These are phyloP conservation scores for Pythium rhizo-oryzae DNA, from an alignment of 352 stramenopile genomes.

Conservation along the genomic window DNA sequence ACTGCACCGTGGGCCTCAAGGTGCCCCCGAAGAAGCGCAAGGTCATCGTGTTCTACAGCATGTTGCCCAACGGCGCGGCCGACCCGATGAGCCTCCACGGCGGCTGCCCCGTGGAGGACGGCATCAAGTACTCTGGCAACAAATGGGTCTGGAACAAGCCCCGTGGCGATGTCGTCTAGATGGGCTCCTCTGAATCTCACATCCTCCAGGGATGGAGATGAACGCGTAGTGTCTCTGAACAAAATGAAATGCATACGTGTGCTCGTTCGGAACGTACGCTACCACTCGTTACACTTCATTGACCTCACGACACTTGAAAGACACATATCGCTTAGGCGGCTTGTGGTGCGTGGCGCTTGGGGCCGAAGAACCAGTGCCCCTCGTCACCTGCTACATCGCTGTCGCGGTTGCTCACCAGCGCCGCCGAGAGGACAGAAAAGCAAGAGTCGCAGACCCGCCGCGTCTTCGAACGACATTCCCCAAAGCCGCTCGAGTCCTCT, in stretches of 20 bases:
- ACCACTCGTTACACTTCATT: neutral
- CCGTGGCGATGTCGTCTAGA: neutral
- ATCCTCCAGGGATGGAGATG: neutral
- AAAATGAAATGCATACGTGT: neutral
- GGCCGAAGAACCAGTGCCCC: neutral
- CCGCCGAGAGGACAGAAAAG: neutral
- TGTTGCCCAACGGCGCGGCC: conserved; percentile 58
- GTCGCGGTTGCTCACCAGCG: neutral
- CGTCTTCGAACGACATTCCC: neutral
- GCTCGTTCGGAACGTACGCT: neutral
- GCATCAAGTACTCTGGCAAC: conserved; percentile 76
- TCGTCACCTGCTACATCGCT: neutral
- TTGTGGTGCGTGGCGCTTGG: neutral
- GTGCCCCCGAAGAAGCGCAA: conserved; percentile 72
- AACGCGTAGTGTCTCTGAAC: neutral
- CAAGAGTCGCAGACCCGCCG: neutral
- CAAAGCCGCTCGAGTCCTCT: neutral
- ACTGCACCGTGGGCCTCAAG: conserved; percentile 60
- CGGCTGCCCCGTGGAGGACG: conserved; percentile 69
- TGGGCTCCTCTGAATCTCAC: too few relatives aligned
- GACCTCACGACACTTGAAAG: neutral
- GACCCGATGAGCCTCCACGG: conserved; percentile 70
- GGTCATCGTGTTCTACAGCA: conserved; percentile 81
- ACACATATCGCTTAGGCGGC: neutral
- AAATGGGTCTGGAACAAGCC: conserved; percentile 88